These are phyloP conservation scores for Wickerhamomyces bovis DNA, from an alignment of 805 yeast genomes.

Conservation along the genomic window DNA sequence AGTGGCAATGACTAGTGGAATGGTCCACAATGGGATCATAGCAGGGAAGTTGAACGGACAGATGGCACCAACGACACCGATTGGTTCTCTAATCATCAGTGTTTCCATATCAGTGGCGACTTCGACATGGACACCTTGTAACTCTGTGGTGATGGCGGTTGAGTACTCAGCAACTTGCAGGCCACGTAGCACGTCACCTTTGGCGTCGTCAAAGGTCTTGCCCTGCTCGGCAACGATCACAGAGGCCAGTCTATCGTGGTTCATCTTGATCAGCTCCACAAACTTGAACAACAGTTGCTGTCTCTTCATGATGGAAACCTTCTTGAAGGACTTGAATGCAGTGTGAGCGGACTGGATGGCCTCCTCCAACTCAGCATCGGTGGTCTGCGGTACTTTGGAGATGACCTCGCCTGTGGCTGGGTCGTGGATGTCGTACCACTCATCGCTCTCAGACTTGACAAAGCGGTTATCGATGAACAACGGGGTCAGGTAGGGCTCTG, in stretches of 20 bases:
- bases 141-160: constrained; percentile 56
- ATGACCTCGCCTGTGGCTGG: constrained; percentile 67
- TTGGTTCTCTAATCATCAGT: constrained; percentile 60
- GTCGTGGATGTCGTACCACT: constrained; percentile 65
- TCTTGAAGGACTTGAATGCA: constrained; percentile 41
- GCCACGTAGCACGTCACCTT: constrained; percentile 71
- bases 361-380: constrained; percentile 53
- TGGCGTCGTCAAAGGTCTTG: constrained; percentile 69
- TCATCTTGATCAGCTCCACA: constrained; percentile 54
- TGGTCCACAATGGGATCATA: constrained; percentile 60
- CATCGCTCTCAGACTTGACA: constrained; percentile 38
- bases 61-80: constrained; percentile 74
- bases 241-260: constrained; percentile 65
- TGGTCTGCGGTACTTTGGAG: constrained; percentile 63
- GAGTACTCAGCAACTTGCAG: constrained; percentile 76
- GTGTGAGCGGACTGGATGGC: constrained; percentile 61
- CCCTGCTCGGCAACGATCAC: constrained; percentile 68
- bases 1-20: constrained; percentile 51
- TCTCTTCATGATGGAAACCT: constrained; percentile 38
- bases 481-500: constrained; percentile 45
- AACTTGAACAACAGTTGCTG: constrained; percentile 65
- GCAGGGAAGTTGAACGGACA: constrained; percentile 83
- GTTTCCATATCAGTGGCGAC: constrained; percentile 75
- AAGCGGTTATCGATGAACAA: constrained; percentile 41
- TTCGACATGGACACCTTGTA: constrained; percentile 58